Evolutionary conservation across 495 filamentous ascomycete species (phyloP).

Genomic region (Cudoniella acicularis): DNA sequence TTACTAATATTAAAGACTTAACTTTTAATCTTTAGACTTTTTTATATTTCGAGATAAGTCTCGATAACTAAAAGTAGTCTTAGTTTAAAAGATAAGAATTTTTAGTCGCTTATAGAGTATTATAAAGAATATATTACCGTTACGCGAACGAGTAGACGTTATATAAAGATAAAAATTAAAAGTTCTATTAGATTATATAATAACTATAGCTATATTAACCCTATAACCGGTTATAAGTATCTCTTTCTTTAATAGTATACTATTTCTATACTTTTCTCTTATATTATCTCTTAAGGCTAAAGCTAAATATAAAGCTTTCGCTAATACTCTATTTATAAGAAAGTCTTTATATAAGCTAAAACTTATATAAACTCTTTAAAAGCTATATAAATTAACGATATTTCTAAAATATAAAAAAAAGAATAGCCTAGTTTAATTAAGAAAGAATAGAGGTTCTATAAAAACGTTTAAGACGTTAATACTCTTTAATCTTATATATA

Average conservation of each 20-base stretch:
- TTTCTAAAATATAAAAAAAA: background rate
- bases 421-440: background rate
- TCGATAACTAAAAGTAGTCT: background rate
- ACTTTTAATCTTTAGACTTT: background rate
- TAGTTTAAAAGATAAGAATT: background rate
- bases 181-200: background rate
- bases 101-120: background rate
- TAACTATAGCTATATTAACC: background rate
- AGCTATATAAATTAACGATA: background rate
- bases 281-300: background rate
- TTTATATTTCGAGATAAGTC: background rate
- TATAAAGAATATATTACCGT: background rate
- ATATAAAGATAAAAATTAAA: background rate
- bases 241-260: background rate
- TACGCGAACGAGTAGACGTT: background rate
- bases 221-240: background rate
- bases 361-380: background rate
- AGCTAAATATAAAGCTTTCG: background rate
- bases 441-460: background rate
- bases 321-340: background rate
- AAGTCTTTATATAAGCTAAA: background rate
- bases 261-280: background rate
- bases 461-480: slow-evolving; percentile 32
- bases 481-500: slow-evolving; percentile 29
- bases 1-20: too few relatives aligned